Base-by-base conservation (phyloP, 2,329 filamentous ascomycete species). In the Botrytis cinerea region DNA sequence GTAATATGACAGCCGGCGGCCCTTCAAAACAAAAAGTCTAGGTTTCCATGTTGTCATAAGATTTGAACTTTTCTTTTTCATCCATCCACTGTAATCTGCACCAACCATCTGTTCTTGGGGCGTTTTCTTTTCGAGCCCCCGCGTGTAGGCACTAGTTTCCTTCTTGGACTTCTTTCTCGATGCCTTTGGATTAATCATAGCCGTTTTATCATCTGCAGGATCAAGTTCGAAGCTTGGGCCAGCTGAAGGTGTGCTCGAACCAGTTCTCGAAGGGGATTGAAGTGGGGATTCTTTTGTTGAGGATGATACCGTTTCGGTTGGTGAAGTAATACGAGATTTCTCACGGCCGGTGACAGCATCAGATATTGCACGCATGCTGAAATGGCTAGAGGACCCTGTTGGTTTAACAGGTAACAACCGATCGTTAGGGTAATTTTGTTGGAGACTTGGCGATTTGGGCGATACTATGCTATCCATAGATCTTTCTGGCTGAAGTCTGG, bases 31-130 rank as follows among this genome's bases (percentile, higher is more conserved):
- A 80, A 99, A 99, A n/a, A 98, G 87, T 20, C 96, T 91, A 20
- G 95, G 93, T 81, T 98, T 99, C 96, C 96, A 99, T 2, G 95
- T 97, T 3, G 94, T 94, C 91, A 99, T 97, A 48, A 98, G 86
- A 79, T 95, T 96, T 1, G 94, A 95, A 74, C 94, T 97, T 83
- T 97, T 95, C 87, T 99, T 99, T 86, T 96, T 98, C 96, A 99
- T 99, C 96, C 96, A 99, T 1, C 96, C 96, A 79, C 92, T 95
- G 82, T 97, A 98, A 80, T 99, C 95, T 72, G 94, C 95, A 75
- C 90, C 90, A 75, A 90, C 85, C 83, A 97, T 96, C 75, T 95
- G 94, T 80, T 97, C 93, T 72, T 90, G 86, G 0, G 96, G 96
- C 0, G 89, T 84, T 74, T 95, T 92, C 82, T 95, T 94, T 78